Percentiles rank a stretch among this genome's conserved stretches.
These are phyloP conservation scores for Platanus orientalis DNA, from an alignment of 164 flowering plant species.

Conservation along the genomic window DNA sequence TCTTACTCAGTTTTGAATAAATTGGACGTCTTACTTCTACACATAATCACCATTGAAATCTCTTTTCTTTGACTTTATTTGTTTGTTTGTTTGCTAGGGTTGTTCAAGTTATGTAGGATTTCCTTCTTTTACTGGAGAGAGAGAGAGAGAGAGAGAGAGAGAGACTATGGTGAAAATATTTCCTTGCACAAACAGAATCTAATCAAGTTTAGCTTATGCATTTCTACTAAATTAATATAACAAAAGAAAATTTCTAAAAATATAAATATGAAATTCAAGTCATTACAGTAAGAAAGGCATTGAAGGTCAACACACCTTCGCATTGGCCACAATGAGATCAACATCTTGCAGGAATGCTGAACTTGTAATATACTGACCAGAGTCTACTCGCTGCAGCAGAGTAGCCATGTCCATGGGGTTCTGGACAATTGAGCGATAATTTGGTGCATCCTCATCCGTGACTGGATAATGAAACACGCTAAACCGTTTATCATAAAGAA, in stretches of 20 bases:
- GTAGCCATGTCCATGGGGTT: slow-evolving; percentile 97
- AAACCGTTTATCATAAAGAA: slow-evolving; percentile 90
- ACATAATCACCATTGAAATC: no score
- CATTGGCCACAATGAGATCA: slow-evolving; percentile 82
- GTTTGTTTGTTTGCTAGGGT: no score
- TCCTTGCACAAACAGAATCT: no score
- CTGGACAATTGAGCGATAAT: slow-evolving; percentile 80
- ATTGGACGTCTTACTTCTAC: no score
- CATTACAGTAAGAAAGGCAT: background rate
- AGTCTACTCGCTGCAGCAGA: slow-evolving; percentile 82
- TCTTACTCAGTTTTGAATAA: no score
- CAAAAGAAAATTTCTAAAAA: background rate
- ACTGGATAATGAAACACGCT: slow-evolving; percentile 94
- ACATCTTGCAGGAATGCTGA: slow-evolving; percentile 77
- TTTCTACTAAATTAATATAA: no score
- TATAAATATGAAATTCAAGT: background rate
- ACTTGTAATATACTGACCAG: slow-evolving; percentile 79
- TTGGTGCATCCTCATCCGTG: slow-evolving; percentile 96
- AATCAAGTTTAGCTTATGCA: no score
- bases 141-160: no score
- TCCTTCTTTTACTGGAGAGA: no score
- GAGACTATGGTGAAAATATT: no score
- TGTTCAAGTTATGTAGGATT: no score
- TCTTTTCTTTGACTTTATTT: no score
- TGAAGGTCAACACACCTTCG: slow-evolving; percentile 52